These are phyloP conservation scores for Diaporthe capsici DNA, from an alignment of 2,329 filamentous ascomycete genomes.

Conservation along the genomic window DNA sequence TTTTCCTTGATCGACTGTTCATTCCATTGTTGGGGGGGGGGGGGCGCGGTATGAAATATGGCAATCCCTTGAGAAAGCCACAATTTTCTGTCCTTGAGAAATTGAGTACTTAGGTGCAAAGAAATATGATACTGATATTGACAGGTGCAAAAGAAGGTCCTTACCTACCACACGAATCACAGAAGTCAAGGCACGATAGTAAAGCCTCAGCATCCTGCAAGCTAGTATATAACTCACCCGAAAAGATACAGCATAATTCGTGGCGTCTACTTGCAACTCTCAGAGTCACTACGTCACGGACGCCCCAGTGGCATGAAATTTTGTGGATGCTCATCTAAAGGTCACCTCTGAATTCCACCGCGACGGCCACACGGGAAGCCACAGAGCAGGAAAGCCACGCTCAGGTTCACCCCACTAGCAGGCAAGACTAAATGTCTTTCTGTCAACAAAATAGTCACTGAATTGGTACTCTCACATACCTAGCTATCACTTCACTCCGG, in stretches of 20 bases:
- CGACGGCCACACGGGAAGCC: not conserved
- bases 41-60: too few species aligned
- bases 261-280: too few species aligned
- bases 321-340: not conserved
- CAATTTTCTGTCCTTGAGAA: too few species aligned
- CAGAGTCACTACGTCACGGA: not conserved
- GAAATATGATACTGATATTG: too few species aligned
- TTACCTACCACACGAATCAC: not conserved
- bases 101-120: too few species aligned
- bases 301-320: too few species aligned
- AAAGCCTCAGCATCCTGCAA: not conserved
- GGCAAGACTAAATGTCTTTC: not conserved
- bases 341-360: not conserved
- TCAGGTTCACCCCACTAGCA: not conserved
- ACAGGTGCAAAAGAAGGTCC: too few species aligned
- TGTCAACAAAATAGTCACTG: not conserved
- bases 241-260: not conserved
- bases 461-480: not conserved
- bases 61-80: too few species aligned
- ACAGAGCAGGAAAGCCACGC: not conserved
- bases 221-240: not conserved
- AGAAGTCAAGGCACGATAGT: not conserved
- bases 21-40: too few species aligned
- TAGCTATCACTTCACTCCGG: not conserved
- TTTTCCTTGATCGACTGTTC: too few species aligned